phyloP scores from a whole-genome alignment of 305 asterid genomes.

The Fraxinus paxiana region DNA sequence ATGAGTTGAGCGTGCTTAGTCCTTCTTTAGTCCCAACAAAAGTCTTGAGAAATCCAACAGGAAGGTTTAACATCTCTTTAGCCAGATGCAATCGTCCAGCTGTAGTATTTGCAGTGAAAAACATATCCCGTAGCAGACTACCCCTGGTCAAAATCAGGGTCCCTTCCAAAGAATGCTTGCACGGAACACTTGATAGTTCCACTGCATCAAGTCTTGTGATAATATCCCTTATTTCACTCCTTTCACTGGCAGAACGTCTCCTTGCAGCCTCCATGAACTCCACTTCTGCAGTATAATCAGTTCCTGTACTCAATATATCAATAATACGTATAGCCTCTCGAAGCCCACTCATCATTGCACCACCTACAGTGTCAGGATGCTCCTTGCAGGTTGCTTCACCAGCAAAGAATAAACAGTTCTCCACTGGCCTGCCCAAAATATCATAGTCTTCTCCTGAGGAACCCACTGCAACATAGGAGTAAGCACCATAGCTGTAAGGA shows the following conservation, averaged over 20 bases:
- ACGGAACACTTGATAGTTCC: slow-evolving; percentile 54
- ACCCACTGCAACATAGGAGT: slow-evolving; percentile 97
- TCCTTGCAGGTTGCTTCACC: slow-evolving; percentile 99
- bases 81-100: slow-evolving; percentile 86
- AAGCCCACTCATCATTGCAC: slow-evolving; percentile 98
- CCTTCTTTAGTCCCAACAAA: slow-evolving; percentile 91
- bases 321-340: slow-evolving; percentile 94
- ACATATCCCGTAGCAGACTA: slow-evolving; percentile 72
- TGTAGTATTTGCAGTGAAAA: slow-evolving; percentile 69
- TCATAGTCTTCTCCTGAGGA: slow-evolving; percentile 99
- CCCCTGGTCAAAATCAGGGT: slow-evolving; percentile 54
- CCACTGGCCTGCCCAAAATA: slow-evolving; percentile 84
- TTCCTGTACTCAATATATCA: slow-evolving; percentile 70
- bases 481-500: slow-evolving; percentile 94
- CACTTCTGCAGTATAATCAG: slow-evolving; percentile 76
- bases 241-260: slow-evolving; percentile 65
- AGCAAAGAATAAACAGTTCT: slow-evolving; percentile 89
- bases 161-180: slow-evolving; percentile 61
- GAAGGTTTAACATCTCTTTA: slow-evolving; percentile 85
- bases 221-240: slow-evolving; percentile 87
- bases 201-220: slow-evolving; percentile 67
- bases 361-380: slow-evolving; percentile 99
- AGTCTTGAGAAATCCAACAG: slow-evolving; percentile 74
- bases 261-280: slow-evolving; percentile 88
- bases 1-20: slow-evolving; percentile 76